Percentiles rank a stretch among this genome's conserved stretches.
Evolutionary conservation across 352 stramenopile species (phyloP).

Genomic region (Plasmopara viticola): DNA sequence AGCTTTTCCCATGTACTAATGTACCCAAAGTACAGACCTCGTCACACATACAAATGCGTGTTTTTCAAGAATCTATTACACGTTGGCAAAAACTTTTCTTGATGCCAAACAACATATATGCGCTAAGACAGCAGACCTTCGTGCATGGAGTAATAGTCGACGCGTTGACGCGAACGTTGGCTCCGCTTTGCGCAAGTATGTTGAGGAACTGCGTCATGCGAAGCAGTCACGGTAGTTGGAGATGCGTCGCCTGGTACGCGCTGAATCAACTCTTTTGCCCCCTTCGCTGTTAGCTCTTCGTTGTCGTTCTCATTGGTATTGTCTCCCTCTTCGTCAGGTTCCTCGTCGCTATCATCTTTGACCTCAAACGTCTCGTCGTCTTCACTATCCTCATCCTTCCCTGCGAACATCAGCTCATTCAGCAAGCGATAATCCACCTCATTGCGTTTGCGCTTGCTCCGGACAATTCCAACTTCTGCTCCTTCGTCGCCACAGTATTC

Average conservation of each 20-base stretch:
- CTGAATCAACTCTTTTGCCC: slow-evolving; percentile 8
- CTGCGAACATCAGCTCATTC: slow-evolving; percentile 73
- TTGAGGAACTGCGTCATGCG: slow-evolving; percentile 16
- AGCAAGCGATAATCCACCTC: slow-evolving; percentile 76
- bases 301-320: slow-evolving; percentile 19
- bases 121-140: slow-evolving; percentile 37
- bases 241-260: slow-evolving; percentile 14
- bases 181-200: slow-evolving; percentile 11
- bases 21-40: neutral
- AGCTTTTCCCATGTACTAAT: slow-evolving; percentile 72
- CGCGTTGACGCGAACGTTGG: slow-evolving; percentile 11
- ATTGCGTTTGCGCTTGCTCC: slow-evolving; percentile 73
- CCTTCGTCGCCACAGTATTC: slow-evolving; percentile 11
- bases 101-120: neutral
- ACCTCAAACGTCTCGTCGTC: slow-evolving; percentile 39
- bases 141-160: slow-evolving; percentile 62
- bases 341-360: slow-evolving; percentile 36
- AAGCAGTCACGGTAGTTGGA: slow-evolving; percentile 18
- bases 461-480: slow-evolving; percentile 40
- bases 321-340: slow-evolving; percentile 30
- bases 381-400: slow-evolving; percentile 56
- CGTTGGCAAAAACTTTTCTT: neutral
- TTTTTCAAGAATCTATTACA: slow-evolving; percentile 16
- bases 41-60: slow-evolving; percentile 12
- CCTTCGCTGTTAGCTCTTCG: slow-evolving; percentile 13